Base-by-base conservation (phyloP, 768 basidiomycete species). In the Podaxis sp. region DNA sequence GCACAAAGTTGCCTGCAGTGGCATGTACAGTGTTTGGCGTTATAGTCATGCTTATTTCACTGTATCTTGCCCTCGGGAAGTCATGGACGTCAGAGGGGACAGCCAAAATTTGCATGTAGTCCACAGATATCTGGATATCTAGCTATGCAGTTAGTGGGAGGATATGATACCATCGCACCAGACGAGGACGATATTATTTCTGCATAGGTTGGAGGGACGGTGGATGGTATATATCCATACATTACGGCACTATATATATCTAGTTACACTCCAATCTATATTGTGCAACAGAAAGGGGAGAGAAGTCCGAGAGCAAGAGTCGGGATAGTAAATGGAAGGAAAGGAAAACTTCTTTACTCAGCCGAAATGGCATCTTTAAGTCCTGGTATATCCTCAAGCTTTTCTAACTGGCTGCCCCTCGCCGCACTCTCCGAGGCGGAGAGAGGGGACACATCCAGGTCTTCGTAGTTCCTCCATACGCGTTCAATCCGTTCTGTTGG, bases 1-100 rank as follows among this genome's bases (percentile, higher is more conserved):
- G 86, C 21, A 70, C 81, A 38, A 93, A 91, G 69, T 75, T 95
- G 25, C 91, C 91, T 2, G 91, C 95, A 0, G 76, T 87, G 25
- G 63, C 73, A 3, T 96, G 93, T 69, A 85, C 83, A 2, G 65
- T 70, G 1, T 98, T 97, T 68, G 95, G 95, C 2, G 57, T 83
- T 11, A 50, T 88, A 36, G 93, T 93, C 32, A 86, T 96, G 85
- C 68, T 80, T 11, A 84, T 91, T 44, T 95, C 90, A 37, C 80
- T 95, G 21, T 82, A 84, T 58, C 77, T 95, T 46, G 91, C 92
- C 7, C 72, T 97, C 25, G 75, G 79, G 4, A 94, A 94, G 72
- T 83, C 86, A 50, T 95, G 89, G 89, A 87, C 85, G 46, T 77
- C 77, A 13, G 85, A 87, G 68, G 89, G 89, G 57, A 77, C 83